Base-by-base conservation (phyloP, 768 basidiomycete genomes). In the Mycena vitilis region DNA sequence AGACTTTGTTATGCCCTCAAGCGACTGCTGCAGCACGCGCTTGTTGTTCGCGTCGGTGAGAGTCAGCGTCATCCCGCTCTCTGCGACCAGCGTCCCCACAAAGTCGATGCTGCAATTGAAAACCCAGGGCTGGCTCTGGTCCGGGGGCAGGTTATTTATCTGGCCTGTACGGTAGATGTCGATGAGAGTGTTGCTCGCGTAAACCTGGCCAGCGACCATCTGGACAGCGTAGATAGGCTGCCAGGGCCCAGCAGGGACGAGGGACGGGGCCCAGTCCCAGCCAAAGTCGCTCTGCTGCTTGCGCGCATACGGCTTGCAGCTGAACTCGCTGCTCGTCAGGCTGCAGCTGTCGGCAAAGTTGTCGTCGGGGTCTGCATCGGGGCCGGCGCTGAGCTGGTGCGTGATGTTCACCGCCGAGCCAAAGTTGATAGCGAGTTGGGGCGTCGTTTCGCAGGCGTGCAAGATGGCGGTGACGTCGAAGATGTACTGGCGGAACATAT, bases 151-250 rank as follows among this genome's bases (percentile, higher is more conserved):
- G 47, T 67, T 67, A 37, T 61, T 61, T 47, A 30, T 38, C 66
- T 67, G 66, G n/a, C 54, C 66, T 47, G 48, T 62, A 37, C 66
- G 60, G 60, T 67, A 67, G 47, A 67, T 62, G 54, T 67, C 66
- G 47, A 67, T 52, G 66, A 62, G 60, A n/a, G 60, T 36, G 54
- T 67, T 67, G 48, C n/a, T 52, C n/a, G 20, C 45, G 54, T 67
- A 37, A 4, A 67, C 66, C 55, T 61, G 30, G 20, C 66, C 66
- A 5, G 10, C 23, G 38, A 62, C 23, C 45, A 61, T 48, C 66
- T 67, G 66, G 4, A 67, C 66, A 37, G 66, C 66, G 53, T 56
- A 57, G 38, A 67, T 62, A 13, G 59, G 60, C 48, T 62, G 59
- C 59, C 60, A 67, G 5, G 66, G 66, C 4, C 66, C 66, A 2